A percentile compares a stretch with the other conserved stretches of the same genome.
phyloP scores from a whole-genome alignment of 345 rosid genomes.

The Dovyalis caffra region DNA sequence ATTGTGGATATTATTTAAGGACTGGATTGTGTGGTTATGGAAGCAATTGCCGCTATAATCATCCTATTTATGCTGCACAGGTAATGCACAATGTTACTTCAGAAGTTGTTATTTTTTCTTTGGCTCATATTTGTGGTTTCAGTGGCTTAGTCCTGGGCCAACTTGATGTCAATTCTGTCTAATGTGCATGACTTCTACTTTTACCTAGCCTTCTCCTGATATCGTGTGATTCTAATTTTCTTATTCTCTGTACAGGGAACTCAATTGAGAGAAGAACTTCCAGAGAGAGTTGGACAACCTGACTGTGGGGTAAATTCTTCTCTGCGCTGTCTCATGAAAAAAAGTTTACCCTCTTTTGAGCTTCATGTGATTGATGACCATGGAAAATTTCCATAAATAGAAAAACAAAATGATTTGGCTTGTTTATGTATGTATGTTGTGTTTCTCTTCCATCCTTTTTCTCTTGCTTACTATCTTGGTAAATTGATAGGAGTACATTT shows the following conservation, averaged over 20 bases:
- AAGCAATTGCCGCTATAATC: slow-evolving; percentile 66
- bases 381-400: neutral
- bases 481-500: neutral
- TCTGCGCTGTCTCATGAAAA: neutral
- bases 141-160: neutral
- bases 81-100: slow-evolving; percentile 22
- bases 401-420: neutral
- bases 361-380: slow-evolving; percentile 7
- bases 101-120: neutral
- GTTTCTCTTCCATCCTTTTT: neutral
- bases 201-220: neutral
- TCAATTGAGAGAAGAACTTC: slow-evolving; percentile 54
- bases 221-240: slow-evolving; percentile 7
- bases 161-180: neutral
- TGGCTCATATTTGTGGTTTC: neutral
- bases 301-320: slow-evolving; percentile 61
- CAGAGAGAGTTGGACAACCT: slow-evolving; percentile 68
- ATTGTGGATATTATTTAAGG: slow-evolving; percentile 62
- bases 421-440: neutral
- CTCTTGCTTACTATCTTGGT: neutral
- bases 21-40: slow-evolving; percentile 76
- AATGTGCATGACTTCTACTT: neutral
- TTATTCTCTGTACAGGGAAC: slow-evolving; percentile 36
- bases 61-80: slow-evolving; percentile 57
- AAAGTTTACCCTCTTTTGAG: neutral